Evolutionary conservation across 2,329 filamentous ascomycete species (phyloP).

Genomic region (Alternaria conjuncta): DNA sequence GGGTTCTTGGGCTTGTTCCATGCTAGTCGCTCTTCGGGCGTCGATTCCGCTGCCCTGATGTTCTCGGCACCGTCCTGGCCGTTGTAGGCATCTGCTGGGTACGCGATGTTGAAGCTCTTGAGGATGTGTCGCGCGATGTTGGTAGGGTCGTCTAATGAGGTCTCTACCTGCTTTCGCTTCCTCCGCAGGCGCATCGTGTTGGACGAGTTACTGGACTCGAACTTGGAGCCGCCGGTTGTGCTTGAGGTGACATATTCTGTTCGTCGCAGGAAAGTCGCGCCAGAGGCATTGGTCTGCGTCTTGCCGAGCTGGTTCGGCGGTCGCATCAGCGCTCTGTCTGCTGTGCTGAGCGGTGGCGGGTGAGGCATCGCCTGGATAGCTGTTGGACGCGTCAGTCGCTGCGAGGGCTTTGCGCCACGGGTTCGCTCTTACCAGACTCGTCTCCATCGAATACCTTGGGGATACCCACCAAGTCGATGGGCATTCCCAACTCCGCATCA

Average conservation of each 20-base stretch:
- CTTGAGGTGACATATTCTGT: slow-evolving; percentile 87
- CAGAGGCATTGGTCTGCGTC: slow-evolving; percentile 74
- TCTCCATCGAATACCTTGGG: slow-evolving; percentile 94
- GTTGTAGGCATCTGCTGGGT: slow-evolving; percentile 69
- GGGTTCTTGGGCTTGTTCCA: slow-evolving; percentile 68
- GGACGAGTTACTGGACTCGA: slow-evolving; percentile 60
- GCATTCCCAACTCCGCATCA: slow-evolving; percentile 97
- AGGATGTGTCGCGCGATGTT: slow-evolving; percentile 66
- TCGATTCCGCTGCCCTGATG: slow-evolving; percentile 61
- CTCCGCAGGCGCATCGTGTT: slow-evolving; percentile 50
- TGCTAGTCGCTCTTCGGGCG: slow-evolving; percentile 62
- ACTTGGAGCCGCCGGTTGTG: slow-evolving; percentile 51
- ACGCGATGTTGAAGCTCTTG: slow-evolving; percentile 70
- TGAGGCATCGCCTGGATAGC: slow-evolving; percentile 82
- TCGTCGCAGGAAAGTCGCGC: slow-evolving; percentile 90
- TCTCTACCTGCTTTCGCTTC: slow-evolving; percentile 46
- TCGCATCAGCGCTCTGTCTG: slow-evolving; percentile 82
- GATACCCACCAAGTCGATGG: slow-evolving; percentile 91
- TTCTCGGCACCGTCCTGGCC: slow-evolving; percentile 66
- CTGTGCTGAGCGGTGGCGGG: slow-evolving; percentile 75
- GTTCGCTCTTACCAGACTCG: slow-evolving; percentile 73
- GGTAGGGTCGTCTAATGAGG: slow-evolving; percentile 63
- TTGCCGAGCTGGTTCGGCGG: slow-evolving; percentile 86
- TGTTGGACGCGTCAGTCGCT: slow-evolving; percentile 49
- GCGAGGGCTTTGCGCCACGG: slow-evolving; percentile 12